Conservation (phyloP, 2,329 filamentous ascomycete species). For the Dactylella cylindrospora region DNA sequence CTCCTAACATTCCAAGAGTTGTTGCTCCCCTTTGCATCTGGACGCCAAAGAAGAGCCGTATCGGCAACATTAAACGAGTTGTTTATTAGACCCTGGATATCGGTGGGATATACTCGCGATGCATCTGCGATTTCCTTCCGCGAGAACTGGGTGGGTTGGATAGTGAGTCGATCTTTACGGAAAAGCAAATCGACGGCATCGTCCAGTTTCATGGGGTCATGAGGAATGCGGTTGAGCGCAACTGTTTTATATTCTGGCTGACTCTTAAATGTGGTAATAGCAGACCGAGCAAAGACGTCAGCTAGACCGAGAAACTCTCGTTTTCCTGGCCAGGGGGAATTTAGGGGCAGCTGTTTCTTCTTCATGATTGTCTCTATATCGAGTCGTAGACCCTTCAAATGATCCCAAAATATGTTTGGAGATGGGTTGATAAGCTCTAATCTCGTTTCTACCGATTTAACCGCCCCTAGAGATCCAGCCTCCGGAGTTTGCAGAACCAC, state of each 20-base stretch:
- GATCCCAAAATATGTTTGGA: neutral
- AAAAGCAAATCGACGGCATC: conserved; percentile 7
- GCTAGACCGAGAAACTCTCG: neutral
- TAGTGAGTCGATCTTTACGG: neutral
- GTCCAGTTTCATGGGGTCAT: conserved; percentile 5
- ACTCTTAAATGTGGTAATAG: conserved; percentile 15
- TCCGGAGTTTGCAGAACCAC: conserved; percentile 18
- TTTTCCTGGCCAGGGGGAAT: conserved; percentile 12
- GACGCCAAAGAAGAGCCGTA: too few species aligned
- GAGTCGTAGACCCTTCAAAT: neutral
- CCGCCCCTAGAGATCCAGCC: neutral
- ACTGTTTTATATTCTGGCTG: conserved; percentile 16
- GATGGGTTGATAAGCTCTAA: conserved; percentile 9
- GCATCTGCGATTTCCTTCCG: neutral
- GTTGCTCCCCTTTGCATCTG: too few species aligned
- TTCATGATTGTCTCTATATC: neutral
- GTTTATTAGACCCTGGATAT: too few species aligned
- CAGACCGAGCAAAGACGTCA: conserved; percentile 20
- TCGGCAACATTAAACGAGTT: too few species aligned
- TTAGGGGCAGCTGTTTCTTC: too few species aligned
- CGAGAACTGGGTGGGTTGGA: conserved; percentile 1
- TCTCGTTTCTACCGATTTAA: conserved; percentile 12
- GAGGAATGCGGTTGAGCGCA: conserved; percentile 10
- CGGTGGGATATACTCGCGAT: too few species aligned
- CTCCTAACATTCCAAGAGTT: too few species aligned